Percentiles rank a stretch among this genome's conserved stretches.
phyloP scores from a whole-genome alignment of 257 asterid species.

The Capsicum rhomboideum region DNA sequence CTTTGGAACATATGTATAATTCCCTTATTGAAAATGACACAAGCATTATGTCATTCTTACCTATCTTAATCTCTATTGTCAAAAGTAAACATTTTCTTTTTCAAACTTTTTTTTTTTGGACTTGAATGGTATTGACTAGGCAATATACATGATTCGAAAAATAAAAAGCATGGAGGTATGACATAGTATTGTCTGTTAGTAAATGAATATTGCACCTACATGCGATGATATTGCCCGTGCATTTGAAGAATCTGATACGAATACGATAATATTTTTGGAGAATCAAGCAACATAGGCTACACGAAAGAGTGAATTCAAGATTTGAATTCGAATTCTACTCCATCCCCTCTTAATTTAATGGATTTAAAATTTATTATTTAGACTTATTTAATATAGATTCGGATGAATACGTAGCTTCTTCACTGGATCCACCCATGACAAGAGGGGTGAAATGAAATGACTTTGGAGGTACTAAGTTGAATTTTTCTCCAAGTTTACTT shows the following conservation, averaged over 20 bases:
- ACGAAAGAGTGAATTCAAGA: background rate
- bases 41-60: slow-evolving; percentile 28
- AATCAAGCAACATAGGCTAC: background rate
- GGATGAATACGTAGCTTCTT: background rate
- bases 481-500: background rate
- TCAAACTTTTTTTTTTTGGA: background rate
- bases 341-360: background rate
- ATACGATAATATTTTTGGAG: background rate
- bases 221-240: background rate
- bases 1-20: background rate
- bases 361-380: background rate
- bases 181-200: background rate
- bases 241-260: background rate
- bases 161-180: background rate
- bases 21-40: slow-evolving; percentile 22
- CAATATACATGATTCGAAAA: background rate
- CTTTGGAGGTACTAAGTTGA: background rate
- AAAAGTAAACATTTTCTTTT: background rate
- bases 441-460: background rate
- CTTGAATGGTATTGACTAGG: background rate
- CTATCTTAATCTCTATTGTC: background rate
- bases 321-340: background rate
- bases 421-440: background rate
- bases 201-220: background rate
- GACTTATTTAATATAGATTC: background rate